Evolutionary conservation across 2,329 filamentous ascomycete species (phyloP), one percentile per base, ranked within the genome.

Genomic region (Ceratocystis cacaofunesta): DNA sequence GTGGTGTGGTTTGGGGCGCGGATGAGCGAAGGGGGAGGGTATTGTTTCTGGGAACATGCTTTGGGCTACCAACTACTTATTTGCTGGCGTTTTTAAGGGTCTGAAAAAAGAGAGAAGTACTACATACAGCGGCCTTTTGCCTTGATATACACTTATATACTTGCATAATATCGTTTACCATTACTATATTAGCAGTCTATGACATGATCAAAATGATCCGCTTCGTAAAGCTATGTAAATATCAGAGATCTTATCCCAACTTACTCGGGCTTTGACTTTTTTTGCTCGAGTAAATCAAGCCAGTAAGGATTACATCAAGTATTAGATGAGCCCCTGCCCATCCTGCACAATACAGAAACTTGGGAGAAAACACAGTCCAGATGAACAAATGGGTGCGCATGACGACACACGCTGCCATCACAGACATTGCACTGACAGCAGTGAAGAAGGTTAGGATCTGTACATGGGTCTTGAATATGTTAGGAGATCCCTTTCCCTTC

Each of bases 361-460:
- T 99, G 0, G 94, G 94, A 69, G 90, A 95, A 75, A 99, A 99
- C 10, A 99, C 94, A 0, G 92, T 97, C 94, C 94, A 99, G 68
- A 99, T 92, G 73, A 99, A 99, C 66, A 99, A 75, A 78, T 99
- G 94, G 36, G 89, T 90, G 69, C 92, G 80, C 72, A 99, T 75
- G 6, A 83, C 79, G 61, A 88, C 91, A 74, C 94, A 99, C 17
- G 92, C 91, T 15, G 82, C 84, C 92, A 97, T 97, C 28, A 96
- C 87, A 60, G 85, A 87, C 2, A 84, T 75, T 64, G 89, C 75
- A 69, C 84, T 85, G 1, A 78, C 77, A 0, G 87, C 80, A 10
- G 83, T 77, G 73, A 94, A 95, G 10, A 87, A 74, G 0, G 91
- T 95, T 71, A 89, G 74, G 50, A 89, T 71, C 0, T 81, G 77